Conservation (phyloP, 73 alveolate species). For the Tetrahymena borealis region DNA sequence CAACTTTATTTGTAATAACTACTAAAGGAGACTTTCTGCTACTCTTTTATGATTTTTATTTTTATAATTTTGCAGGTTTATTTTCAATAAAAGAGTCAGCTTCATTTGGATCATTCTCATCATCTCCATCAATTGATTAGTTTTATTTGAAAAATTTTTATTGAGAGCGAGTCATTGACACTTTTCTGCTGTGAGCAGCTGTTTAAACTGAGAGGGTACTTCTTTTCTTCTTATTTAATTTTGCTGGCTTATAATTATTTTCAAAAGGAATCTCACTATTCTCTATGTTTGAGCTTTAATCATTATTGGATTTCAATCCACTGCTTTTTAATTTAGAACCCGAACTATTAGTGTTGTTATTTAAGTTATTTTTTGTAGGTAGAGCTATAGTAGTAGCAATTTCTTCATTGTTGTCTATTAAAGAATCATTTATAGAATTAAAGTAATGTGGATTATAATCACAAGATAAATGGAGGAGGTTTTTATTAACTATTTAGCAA, state of each 20-base stretch:
- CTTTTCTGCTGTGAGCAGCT: neutral
- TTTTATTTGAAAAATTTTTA: neutral
- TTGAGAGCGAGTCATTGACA: neutral
- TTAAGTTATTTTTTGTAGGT: neutral
- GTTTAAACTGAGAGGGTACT: neutral
- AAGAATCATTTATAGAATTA: neutral
- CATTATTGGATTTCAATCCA: neutral
- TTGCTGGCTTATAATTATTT: neutral
- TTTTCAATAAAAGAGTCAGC: neutral
- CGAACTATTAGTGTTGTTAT: neutral
- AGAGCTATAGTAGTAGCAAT: neutral
- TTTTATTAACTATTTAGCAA: neutral
- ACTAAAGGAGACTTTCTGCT: too few relatives aligned
- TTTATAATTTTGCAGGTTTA: neutral
- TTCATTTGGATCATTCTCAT: neutral
- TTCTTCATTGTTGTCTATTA: neutral
- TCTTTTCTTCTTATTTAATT: neutral
- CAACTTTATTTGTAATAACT: too few relatives aligned
- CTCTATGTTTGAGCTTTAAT: neutral
- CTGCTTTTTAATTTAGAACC: neutral
- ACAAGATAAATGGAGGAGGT: neutral
- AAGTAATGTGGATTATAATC: neutral
- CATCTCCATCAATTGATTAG: neutral
- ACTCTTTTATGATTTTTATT: neutral
- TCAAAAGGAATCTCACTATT: neutral